Evolutionary conservation across 2,329 filamentous ascomycete species (phyloP), one percentile per base, ranked within the genome.

Genomic region (Neofusicoccum cordaticola): DNA sequence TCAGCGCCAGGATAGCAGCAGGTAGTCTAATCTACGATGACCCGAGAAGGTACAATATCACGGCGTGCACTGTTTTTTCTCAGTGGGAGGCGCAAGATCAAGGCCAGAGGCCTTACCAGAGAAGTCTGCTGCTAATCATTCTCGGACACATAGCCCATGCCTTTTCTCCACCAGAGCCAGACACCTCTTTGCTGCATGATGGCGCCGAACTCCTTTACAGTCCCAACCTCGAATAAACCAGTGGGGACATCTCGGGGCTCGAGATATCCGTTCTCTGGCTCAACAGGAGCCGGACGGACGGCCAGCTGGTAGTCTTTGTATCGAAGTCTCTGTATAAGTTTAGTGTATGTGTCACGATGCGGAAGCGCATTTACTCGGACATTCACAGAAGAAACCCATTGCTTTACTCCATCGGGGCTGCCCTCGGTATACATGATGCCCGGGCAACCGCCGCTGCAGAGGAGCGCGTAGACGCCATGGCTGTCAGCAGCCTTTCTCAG

Each of bases 391-490:
- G 79, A 80, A 4, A 92, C 87, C 90, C 90, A 92, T 13, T 81
- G 79, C 65, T 80, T 81, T 3, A 92, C 84, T 1, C 80, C 80
- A 1, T 71, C 70, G 68, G 85, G 82, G n/a, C 82, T 78, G 1
- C 86, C 85, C 72, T 91, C 88, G 57, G 88, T 90, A 72, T 92
- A 91, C 90, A 93, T 93, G 69, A 93, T 87, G 1, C 90, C 90
- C 0, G 90, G 90, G 27, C 84, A 84, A 1, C 87, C 86, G 11
- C 90, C 89, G 67, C 84, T 87, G 31, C 90, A 85, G 1, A 92
- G 79, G 3, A 93, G 78, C 1, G 89, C 85, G 68, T 85, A 88
- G 58, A 88, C 84, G 64, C 86, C 79, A 68, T 85, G 80, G 52
- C 84, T 80, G 37, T 85, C 81, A 6, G 88, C 87, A 2, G 88